Conservation (phyloP, 2,329 filamentous ascomycete species). For the Tolypocladium ovalisporum region DNA sequence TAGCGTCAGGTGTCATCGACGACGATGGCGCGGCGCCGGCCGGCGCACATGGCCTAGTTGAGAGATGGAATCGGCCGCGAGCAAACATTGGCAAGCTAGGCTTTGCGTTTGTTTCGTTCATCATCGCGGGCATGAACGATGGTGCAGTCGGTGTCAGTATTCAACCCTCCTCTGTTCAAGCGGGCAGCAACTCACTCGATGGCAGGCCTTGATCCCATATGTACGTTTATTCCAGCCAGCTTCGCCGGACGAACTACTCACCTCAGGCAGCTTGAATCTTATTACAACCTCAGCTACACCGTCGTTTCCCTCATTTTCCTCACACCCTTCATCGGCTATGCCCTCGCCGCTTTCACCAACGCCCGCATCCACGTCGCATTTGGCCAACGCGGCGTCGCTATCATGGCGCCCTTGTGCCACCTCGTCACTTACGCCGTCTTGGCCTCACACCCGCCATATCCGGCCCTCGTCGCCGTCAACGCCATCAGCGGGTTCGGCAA, state of each 20-base stretch:
- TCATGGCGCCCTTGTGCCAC: conserved; percentile 51
- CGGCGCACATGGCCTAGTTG: conserved; percentile 12
- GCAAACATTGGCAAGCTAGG: conserved; percentile 19
- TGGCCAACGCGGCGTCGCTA: conserved; percentile 56
- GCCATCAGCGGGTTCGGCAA: conserved; percentile 57
- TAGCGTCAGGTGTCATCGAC: neutral
- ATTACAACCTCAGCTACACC: conserved; percentile 49
- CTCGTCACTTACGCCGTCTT: conserved; percentile 50
- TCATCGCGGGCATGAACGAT: conserved; percentile 53
- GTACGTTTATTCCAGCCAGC: conserved; percentile 11
- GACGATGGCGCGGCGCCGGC: neutral
- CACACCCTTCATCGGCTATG: conserved; percentile 53
- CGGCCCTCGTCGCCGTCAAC: conserved; percentile 51
- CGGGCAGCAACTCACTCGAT: neutral
- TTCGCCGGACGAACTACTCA: neutral
- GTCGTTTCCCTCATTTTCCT: conserved; percentile 54
- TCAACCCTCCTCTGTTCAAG: neutral
- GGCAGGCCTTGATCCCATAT: conserved; percentile 22
- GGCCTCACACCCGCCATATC: conserved; percentile 52
- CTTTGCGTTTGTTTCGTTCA: conserved; percentile 45
- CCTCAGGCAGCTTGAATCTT: conserved; percentile 41
- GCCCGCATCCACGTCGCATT: conserved; percentile 46
- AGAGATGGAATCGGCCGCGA: conserved; percentile 25
- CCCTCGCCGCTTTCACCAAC: conserved; percentile 48
- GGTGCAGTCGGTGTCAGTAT: conserved; percentile 43